Evolutionary conservation across 805 yeast species (phyloP), one percentile per base, ranked within the genome.

Genomic region (Starmerella potacharoeniae): DNA sequence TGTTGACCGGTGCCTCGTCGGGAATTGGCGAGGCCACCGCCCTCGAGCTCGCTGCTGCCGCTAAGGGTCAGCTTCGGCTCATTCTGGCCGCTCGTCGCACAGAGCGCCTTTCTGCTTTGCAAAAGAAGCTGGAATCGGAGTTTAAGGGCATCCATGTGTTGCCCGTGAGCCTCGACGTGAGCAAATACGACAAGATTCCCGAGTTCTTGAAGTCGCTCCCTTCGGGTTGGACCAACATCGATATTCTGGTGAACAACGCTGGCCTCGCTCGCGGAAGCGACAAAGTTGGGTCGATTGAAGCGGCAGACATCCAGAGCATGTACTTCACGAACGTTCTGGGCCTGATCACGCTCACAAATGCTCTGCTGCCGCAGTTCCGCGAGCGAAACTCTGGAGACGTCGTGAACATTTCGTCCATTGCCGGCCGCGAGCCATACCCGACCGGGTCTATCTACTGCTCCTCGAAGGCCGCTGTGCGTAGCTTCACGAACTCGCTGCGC

Each of bases 11-110:
- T 59, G 97, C 97, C 7, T 86, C 96, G 30, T 82, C 96, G 14
- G 97, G 97, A 54, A 91, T 91, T 64, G 98, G 97, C 11, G 81
- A 80, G 61, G 93, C 95, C 53, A 89, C 96, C 10, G 97, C 97
- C 14, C 70, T 76, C 48, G 95, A 90, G 67, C 81, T 87, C 61
- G 93, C 96, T 44, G 81, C 74, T 28, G 86, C 88, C 14, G 75
- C 91, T 28, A 73, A 79, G 49, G 95, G 95, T 35, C 68, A 82
- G 11, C 67, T 84, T 62, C 82, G 84, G 64, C 75, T 88, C 62
- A 75, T 88, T 58, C 74, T 88, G 29, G 77, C 89, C 4, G 95
- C 96, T 4, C 80, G 96, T 71, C 81, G 95, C 71, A 60, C 75
- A 40, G 86, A 82, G 6, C 79, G 79, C 57, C 69, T 86, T 51